Percentiles rank a stretch among this genome's conserved stretches.
phyloP scores from a whole-genome alignment of 495 filamentous ascomycete species.

The Jackrogersella multiformis region DNA sequence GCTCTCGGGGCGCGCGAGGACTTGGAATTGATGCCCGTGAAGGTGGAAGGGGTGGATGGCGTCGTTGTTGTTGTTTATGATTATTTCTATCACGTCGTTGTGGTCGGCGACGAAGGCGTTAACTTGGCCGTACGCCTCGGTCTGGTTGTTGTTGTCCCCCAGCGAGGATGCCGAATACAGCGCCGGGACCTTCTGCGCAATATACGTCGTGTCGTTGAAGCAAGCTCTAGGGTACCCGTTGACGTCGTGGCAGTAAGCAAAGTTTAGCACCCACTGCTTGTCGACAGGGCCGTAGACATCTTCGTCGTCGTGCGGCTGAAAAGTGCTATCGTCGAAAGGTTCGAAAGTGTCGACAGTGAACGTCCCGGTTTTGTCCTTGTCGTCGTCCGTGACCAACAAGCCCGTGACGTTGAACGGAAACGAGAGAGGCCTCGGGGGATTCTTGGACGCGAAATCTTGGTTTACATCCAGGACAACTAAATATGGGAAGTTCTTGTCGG shows the following conservation, averaged over 20 bases:
- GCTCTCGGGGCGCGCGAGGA: conserved; percentile 62
- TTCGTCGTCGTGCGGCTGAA: conserved; percentile 67
- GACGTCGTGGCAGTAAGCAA: conserved; percentile 67
- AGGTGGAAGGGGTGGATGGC: conserved; percentile 66
- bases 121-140: conserved; percentile 77
- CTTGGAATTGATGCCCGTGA: conserved; percentile 84
- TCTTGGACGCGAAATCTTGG: conserved; percentile 50
- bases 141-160: conserved; percentile 67
- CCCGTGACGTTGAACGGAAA: conserved; percentile 60
- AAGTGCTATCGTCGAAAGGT: conserved; percentile 70
- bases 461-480: conserved; percentile 59
- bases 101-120: conserved; percentile 72
- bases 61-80: conserved; percentile 79
- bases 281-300: conserved; percentile 57
- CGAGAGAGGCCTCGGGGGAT: conserved; percentile 35
- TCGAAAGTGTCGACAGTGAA: conserved; percentile 62
- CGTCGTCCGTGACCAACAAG: conserved; percentile 70
- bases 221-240: conserved; percentile 75
- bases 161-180: conserved; percentile 77
- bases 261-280: conserved; percentile 64
- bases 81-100: conserved; percentile 75
- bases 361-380: conserved; percentile 59
- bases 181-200: conserved; percentile 77
- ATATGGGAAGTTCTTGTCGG: conserved; percentile 67
- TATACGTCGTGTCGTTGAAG: conserved; percentile 80